A percentile compares a stretch with the other conserved stretches of the same genome.
These are phyloP conservation scores for Arxiozyma heterogenica DNA, from an alignment of 1,139 yeast species.

Conservation along the genomic window DNA sequence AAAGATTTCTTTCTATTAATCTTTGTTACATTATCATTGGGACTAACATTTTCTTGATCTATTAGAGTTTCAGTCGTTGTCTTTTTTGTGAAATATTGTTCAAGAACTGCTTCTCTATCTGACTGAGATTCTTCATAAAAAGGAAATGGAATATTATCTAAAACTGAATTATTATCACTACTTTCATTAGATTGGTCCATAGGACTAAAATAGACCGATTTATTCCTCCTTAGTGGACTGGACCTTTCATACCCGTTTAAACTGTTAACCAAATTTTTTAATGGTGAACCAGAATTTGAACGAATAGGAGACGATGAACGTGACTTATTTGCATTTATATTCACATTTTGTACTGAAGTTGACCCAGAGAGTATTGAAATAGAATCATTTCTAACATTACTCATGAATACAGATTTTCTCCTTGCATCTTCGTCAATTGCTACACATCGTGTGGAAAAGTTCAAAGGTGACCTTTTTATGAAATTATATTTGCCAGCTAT, in stretches of 20 bases:
- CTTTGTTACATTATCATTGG: not conserved
- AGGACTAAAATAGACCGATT: not conserved
- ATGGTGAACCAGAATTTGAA: not conserved
- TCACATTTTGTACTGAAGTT: not conserved
- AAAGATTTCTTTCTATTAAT: not conserved
- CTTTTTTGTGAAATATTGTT: not conserved
- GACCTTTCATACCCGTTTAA: not conserved
- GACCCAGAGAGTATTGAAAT: not conserved
- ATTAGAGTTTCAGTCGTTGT: not conserved
- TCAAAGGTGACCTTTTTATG: not conserved
- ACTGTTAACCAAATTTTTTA: not conserved
- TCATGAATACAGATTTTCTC: not conserved
- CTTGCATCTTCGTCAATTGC: not conserved
- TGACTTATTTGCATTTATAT: not conserved
- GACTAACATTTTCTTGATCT: not conserved
- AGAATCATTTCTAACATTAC: not conserved
- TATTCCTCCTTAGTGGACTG: slow-evolving; percentile 2
- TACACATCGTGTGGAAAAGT: not conserved
- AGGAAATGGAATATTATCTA: slow-evolving; percentile 1
- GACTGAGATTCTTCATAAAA: slow-evolving; percentile 8
- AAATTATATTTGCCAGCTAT: no score
- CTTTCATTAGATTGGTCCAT: not conserved
- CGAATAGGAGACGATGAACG: not conserved
- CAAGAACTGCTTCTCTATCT: not conserved
- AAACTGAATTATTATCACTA: not conserved